Percentiles rank a stretch among this genome's conserved stretches.
Conservation (phyloP, 2,329 filamentous ascomycete species). For the Bisporella sp. region DNA sequence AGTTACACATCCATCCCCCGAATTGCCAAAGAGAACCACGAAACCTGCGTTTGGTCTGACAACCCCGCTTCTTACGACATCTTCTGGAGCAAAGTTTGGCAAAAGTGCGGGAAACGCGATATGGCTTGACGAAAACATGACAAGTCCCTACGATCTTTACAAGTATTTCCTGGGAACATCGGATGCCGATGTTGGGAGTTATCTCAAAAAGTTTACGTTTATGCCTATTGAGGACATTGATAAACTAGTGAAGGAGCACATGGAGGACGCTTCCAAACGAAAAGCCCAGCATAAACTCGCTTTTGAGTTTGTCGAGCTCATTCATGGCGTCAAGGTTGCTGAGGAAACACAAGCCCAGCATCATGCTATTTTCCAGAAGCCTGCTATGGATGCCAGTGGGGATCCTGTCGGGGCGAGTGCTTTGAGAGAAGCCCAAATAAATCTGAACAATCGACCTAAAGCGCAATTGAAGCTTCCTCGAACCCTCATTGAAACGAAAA, state of each 20-base stretch:
- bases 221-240: conserved; percentile 64
- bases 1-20: conserved; percentile 43
- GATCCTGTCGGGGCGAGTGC: not conserved
- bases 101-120: conserved; percentile 92
- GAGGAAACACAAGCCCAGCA: conserved; percentile 52
- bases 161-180: conserved; percentile 80
- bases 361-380: conserved; percentile 39
- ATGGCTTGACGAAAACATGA: conserved; percentile 82
- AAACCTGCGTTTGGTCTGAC: conserved; percentile 72
- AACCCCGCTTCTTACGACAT: conserved; percentile 80
- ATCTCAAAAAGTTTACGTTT: conserved; percentile 89
- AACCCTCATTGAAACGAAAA: conserved; percentile 45
- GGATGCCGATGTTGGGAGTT: conserved; percentile 72
- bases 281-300: conserved; percentile 79
- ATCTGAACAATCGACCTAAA: conserved; percentile 40
- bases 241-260: conserved; percentile 61
- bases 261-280: conserved; percentile 60
- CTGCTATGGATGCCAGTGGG: too few relatives aligned
- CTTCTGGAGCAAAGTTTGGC: conserved; percentile 83
- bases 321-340: conserved; percentile 65
- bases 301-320: conserved; percentile 70
- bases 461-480: conserved; percentile 52
- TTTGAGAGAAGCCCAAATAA: conserved; percentile 6
- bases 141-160: conserved; percentile 79
- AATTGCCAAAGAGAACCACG: conserved; percentile 30